Evolutionary conservation across 805 yeast genomes (phyloP).

Genomic region (Saturnispora zaruensis): DNA sequence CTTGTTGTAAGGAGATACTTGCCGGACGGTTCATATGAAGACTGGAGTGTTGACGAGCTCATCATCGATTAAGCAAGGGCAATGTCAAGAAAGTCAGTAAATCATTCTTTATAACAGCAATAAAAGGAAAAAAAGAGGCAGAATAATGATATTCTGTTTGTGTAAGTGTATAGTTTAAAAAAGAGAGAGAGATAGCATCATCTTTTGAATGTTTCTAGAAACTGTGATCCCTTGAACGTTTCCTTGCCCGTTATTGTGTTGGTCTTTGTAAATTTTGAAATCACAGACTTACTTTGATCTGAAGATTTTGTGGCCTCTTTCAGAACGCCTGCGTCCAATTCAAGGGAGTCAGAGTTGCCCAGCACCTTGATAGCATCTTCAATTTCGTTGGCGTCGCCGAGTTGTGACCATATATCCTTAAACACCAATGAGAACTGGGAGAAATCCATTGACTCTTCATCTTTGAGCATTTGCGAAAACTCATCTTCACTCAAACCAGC

Average conservation of each 20-base stretch:
- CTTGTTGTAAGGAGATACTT: constrained; percentile 90
- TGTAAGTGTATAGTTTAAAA: neutral
- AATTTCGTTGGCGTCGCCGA: constrained; percentile 46
- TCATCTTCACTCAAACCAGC: constrained; percentile 35
- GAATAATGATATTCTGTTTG: neutral
- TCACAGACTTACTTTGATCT: constrained; percentile 19
- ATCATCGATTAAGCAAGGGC: constrained; percentile 55
- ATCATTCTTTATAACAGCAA: neutral
- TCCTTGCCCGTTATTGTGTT: constrained; percentile 49
- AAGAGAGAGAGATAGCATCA: constrained; percentile 5
- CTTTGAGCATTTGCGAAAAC: constrained; percentile 42
- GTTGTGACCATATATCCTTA: constrained; percentile 42
- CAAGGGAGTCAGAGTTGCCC: constrained; percentile 25
- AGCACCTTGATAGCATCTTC: constrained; percentile 53
- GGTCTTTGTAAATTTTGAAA: constrained; percentile 47
- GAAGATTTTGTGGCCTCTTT: neutral
- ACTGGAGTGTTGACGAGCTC: constrained; percentile 98
- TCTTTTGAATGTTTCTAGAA: constrained; percentile 38
- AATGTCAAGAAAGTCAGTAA: constrained; percentile 28
- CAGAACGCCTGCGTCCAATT: constrained; percentile 30
- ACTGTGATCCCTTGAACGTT: constrained; percentile 52
- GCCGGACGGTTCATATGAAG: constrained; percentile 96
- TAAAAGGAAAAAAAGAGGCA: neutral
- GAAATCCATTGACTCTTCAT: constrained; percentile 40
- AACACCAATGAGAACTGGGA: constrained; percentile 58